Percentiles rank a stretch among this genome's conserved stretches.
phyloP scores from a whole-genome alignment of 192 early-diverging fungal species.

The Podila horticola region DNA sequence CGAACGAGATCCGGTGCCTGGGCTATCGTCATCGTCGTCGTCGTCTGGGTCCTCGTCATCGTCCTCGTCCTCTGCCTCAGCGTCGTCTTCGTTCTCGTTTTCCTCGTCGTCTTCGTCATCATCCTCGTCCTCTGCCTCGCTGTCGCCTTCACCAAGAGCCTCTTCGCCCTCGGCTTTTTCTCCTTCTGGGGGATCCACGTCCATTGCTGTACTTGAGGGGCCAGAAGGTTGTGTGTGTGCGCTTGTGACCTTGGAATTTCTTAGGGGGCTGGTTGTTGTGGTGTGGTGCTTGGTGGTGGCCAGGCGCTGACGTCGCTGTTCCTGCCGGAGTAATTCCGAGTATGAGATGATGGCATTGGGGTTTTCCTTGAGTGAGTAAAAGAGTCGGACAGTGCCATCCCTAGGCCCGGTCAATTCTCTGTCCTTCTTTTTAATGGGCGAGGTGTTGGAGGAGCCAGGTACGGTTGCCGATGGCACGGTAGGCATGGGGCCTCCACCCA shows the following conservation, averaged over 20 bases:
- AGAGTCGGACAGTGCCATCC: conserved; percentile 26
- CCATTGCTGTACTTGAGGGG: conserved; percentile 23
- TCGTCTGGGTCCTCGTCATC: conserved; percentile 27
- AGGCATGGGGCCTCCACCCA: conserved; percentile 12
- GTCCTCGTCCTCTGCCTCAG: conserved; percentile 21
- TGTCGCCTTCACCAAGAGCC: conserved; percentile 18
- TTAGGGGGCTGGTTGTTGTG: conserved; percentile 11
- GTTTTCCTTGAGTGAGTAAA: conserved; percentile 38
- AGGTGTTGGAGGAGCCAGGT: background rate
- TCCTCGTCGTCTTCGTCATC: conserved; percentile 3
- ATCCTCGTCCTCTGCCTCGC: conserved; percentile 5
- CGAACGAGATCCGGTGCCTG: conserved; percentile 15
- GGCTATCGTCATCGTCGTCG: conserved; percentile 32
- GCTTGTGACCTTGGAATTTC: conserved; percentile 23
- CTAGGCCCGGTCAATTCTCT: background rate
- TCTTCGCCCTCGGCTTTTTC: conserved; percentile 36
- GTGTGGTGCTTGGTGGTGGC: background rate
- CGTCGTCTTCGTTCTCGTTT: conserved; percentile 32
- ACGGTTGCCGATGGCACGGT: background rate
- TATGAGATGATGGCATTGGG: conserved; percentile 49
- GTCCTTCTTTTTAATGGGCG: conserved; percentile 5
- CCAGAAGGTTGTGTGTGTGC: background rate
- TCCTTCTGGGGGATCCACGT: conserved; percentile 39
- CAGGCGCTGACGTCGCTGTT: conserved; percentile 17
- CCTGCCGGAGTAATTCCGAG: conserved; percentile 35